Base-by-base conservation (phyloP, 2,329 filamentous ascomycete genomes). In the Fusarium nodosum region DNA sequence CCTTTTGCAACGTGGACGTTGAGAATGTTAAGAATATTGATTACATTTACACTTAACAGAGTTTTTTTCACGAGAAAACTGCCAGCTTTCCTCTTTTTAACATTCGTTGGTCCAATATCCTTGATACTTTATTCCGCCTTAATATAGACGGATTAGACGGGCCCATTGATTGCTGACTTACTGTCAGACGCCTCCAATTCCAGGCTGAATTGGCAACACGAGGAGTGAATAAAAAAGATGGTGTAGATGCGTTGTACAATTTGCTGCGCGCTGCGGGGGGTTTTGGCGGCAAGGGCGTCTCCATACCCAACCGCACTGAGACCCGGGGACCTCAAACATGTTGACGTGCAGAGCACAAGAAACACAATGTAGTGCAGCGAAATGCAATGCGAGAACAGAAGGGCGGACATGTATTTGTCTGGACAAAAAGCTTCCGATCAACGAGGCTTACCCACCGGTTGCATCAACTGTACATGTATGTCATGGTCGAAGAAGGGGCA, bases 211-310 rank as follows among this genome's bases (percentile, higher is more conserved):
- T 44, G 64, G 47, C 39, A 63, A 55, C 61, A 45, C 47, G 39
- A 50, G 22, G 26, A 41, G 44, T 20, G 41, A 60, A 50, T 60
- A 26, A 22, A 58, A 57, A 73, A 74, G 72, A 67, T 72, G 73
- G 72, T 73, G 69, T 74, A 68, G 69, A 74, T 86, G 84, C 79
- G 84, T 82, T 86, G 84, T 86, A 80, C 83, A 82, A 77, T 28
- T 74, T 66, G 70, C 75, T 75, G 62, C 72, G 75, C 69, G 73
- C 72, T 77, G 76, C 53, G 62, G 54, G 54, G 76, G 77, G 18
- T 33, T 78, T 46, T 79, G 70, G 82, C 79, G 80, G 80, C 74
- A 81, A 79, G 62, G 77, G 80, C 79, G 81, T 78, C 78, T 82
- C 80, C 77, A 74, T 84, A 80, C 83, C 84, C 84, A 85, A 85